Percentiles rank a stretch among this genome's conserved stretches.
These are phyloP conservation scores for Irpex sp. DNA, from an alignment of 1,284 basidiomycete species.

Conservation along the genomic window DNA sequence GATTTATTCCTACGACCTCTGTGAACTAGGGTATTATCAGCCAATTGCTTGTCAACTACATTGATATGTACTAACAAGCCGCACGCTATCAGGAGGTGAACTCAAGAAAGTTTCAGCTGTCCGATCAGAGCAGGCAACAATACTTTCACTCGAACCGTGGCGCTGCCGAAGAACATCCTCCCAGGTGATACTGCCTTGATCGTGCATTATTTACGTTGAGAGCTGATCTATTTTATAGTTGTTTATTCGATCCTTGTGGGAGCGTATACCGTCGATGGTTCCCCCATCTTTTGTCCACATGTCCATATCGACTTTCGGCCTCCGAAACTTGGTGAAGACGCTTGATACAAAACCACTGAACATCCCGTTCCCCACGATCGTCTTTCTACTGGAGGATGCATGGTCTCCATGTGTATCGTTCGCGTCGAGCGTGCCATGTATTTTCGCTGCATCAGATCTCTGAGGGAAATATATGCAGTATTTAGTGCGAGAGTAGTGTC, in stretches of 20 bases:
- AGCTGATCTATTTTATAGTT: slow-evolving; percentile 46
- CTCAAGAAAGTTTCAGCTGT: slow-evolving; percentile 68
- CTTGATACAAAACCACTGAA: too few species aligned
- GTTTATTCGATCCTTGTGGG: slow-evolving; percentile 78
- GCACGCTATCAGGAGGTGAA: background rate
- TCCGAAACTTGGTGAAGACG: too few species aligned
- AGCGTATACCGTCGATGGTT: slow-evolving; percentile 77
- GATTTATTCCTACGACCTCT: slow-evolving; percentile 82
- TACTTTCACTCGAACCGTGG: slow-evolving; percentile 73
- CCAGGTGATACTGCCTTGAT: slow-evolving; percentile 50
- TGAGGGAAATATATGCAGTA: too few species aligned
- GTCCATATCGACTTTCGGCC: slow-evolving; percentile 9
- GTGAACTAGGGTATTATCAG: slow-evolving; percentile 79
- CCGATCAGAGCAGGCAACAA: slow-evolving; percentile 74
- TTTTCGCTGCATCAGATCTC: too few species aligned
- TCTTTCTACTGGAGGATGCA: too few species aligned
- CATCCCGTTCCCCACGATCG: too few species aligned
- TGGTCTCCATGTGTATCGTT: too few species aligned
- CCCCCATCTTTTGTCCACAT: slow-evolving; percentile 79
- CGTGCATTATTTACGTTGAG: background rate
- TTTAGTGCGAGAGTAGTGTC: too few species aligned
- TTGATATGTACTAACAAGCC: too few species aligned
- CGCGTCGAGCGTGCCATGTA: too few species aligned
- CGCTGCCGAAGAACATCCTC: slow-evolving; percentile 87
- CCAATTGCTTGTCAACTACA: background rate